These are phyloP conservation scores for Oryza meridionalis DNA, from an alignment of 176 grass and related monocot genomes.

Conservation along the genomic window DNA sequence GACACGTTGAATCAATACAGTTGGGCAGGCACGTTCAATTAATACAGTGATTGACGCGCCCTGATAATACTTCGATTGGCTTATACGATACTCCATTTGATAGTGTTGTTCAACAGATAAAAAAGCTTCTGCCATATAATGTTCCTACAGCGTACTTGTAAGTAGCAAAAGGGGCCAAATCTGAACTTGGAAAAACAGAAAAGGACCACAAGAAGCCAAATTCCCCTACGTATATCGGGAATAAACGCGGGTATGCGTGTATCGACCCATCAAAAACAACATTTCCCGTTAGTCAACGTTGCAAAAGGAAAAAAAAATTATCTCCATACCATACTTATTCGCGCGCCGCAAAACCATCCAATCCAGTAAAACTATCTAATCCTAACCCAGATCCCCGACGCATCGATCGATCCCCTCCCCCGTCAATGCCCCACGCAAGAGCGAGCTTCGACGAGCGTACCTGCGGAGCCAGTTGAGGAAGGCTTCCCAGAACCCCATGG, in stretches of 20 bases:
- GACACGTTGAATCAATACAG: background rate
- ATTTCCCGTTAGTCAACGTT: slow-evolving; percentile 1
- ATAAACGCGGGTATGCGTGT: background rate
- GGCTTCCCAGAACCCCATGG: slow-evolving; percentile 93
- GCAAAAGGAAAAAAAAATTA: background rate
- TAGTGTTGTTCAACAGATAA: background rate
- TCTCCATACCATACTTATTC: background rate
- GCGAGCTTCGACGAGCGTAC: slow-evolving; percentile 23
- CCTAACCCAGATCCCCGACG: slow-evolving; percentile 43
- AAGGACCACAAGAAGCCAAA: background rate
- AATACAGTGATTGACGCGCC: background rate
- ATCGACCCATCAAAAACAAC: background rate
- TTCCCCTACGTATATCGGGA: background rate
- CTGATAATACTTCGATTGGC: background rate
- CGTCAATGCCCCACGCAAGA: slow-evolving; percentile 23
- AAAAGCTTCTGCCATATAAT: background rate
- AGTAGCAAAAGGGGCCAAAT: slow-evolving; percentile 8
- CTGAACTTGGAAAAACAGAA: background rate
- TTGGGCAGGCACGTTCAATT: background rate
- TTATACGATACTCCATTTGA: background rate
- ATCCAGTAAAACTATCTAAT: slow-evolving; percentile 8
- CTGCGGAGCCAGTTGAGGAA: slow-evolving; percentile 99
- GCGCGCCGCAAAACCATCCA: slow-evolving; percentile 1
- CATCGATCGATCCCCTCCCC: background rate
- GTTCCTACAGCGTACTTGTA: background rate